Evolutionary conservation across 345 rosid species (phyloP).

Genomic region (Hibiscus tridactylites): DNA sequence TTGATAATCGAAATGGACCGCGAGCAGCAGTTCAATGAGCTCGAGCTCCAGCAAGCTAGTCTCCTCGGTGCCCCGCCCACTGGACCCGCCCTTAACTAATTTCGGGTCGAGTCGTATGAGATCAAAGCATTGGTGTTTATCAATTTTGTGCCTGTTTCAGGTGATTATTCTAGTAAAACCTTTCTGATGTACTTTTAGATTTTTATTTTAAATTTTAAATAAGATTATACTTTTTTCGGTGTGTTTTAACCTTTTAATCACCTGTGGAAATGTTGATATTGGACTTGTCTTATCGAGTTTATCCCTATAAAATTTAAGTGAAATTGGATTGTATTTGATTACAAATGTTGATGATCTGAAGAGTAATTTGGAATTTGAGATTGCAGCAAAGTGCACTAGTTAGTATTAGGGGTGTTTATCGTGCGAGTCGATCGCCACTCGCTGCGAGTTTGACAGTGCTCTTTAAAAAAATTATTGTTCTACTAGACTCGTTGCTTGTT

Average conservation of each 20-base stretch:
- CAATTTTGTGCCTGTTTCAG: not conserved
- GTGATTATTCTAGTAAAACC: not conserved
- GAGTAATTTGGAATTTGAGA: no score
- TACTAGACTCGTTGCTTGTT: no score
- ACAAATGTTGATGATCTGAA: not conserved
- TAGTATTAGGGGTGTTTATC: no score
- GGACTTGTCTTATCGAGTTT: not conserved
- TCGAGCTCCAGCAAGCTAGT: slow-evolving; percentile 62
- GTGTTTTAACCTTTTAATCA: not conserved
- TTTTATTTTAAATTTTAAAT: not conserved
- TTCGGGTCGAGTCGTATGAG: not conserved
- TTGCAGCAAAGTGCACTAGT: no score
- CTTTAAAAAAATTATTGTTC: no score
- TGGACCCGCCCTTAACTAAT: not conserved
- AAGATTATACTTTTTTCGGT: not conserved
- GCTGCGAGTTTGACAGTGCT: no score
- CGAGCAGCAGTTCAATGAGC: slow-evolving; percentile 52
- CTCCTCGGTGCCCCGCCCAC: slow-evolving; percentile 50
- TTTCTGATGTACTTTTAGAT: not conserved
- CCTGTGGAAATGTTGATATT: not conserved
- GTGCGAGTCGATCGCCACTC: no score
- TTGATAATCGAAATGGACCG: slow-evolving; percentile 58
- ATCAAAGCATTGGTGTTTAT: not conserved
- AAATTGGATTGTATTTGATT: not conserved
- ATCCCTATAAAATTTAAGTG: not conserved